Conservation (phyloP, 2,329 filamentous ascomycete species). For the Stagonosporopsis cucurbitacearum region DNA sequence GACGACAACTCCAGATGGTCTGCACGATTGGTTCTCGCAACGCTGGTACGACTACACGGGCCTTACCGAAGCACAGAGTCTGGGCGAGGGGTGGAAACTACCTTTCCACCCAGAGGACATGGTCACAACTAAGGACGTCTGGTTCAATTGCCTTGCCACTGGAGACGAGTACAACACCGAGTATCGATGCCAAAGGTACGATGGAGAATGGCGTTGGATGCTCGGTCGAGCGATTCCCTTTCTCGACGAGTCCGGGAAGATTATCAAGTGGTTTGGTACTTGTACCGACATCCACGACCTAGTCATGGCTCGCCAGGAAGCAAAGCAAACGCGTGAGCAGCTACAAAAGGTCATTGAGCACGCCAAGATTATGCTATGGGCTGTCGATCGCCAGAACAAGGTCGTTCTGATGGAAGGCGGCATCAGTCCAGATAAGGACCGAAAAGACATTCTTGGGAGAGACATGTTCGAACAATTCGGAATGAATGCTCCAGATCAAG, state of each 20-base stretch:
- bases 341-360: conserved; percentile 76
- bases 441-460: conserved; percentile 58
- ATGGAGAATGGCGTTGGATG: conserved; percentile 81
- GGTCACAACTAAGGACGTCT: conserved; percentile 60
- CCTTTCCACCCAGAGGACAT: conserved; percentile 76
- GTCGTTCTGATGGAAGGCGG: conserved; percentile 75
- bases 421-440: conserved; percentile 54
- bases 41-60: conserved; percentile 83
- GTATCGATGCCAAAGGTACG: conserved; percentile 70
- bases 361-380: conserved; percentile 77
- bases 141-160: conserved; percentile 68
- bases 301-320: conserved; percentile 70
- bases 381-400: conserved; percentile 66
- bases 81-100: conserved; percentile 67
- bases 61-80: conserved; percentile 65
- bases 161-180: conserved; percentile 72
- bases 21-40: conserved; percentile 75
- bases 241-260: conserved; percentile 68
- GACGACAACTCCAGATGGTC: conserved; percentile 71
- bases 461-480: conserved; percentile 70
- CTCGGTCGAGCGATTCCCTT: conserved; percentile 74
- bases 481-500: conserved; percentile 38
- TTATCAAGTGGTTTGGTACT: conserved; percentile 82
- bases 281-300: conserved; percentile 81
- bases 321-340: conserved; percentile 71